These are phyloP conservation scores for Colletotrichum siamense DNA, from an alignment of 2,329 filamentous ascomycete genomes.

Conservation along the genomic window DNA sequence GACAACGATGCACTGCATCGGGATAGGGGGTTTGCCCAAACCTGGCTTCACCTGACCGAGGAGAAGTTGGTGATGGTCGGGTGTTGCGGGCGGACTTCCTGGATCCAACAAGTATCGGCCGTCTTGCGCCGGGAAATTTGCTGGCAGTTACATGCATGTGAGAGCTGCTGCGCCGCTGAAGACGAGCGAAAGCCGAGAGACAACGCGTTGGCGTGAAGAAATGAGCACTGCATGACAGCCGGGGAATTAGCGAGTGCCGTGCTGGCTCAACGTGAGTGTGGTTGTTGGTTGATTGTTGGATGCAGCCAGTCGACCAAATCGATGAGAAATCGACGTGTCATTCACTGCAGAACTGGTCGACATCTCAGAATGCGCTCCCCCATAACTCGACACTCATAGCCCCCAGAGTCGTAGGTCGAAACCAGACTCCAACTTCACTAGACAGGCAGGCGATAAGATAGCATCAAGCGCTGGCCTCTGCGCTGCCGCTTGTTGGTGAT, in stretches of 20 bases:
- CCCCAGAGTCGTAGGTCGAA: background rate
- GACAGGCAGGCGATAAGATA: background rate
- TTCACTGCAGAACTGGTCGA: background rate
- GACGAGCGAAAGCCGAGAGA: background rate
- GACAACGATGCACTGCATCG: background rate
- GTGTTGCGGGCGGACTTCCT: background rate
- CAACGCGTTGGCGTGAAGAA: background rate
- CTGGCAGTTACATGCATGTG: background rate
- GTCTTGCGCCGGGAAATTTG: background rate
- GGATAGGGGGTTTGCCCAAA: background rate
- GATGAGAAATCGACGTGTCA: background rate
- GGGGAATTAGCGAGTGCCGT: slow-evolving; percentile 10
- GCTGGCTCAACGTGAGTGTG: background rate
- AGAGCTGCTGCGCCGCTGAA: background rate
- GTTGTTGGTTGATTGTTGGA: background rate
- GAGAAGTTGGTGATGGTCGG: background rate
- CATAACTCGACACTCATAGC: background rate
- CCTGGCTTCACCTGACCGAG: background rate
- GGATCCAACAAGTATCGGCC: background rate
- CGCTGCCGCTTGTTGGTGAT: background rate
- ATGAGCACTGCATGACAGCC: background rate
- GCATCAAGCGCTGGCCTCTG: background rate
- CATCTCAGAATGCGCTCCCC: background rate
- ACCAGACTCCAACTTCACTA: background rate
- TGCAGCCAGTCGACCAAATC: background rate